Conservation (phyloP, 768 basidiomycete genomes). For the Calocera viscosa region DNA sequence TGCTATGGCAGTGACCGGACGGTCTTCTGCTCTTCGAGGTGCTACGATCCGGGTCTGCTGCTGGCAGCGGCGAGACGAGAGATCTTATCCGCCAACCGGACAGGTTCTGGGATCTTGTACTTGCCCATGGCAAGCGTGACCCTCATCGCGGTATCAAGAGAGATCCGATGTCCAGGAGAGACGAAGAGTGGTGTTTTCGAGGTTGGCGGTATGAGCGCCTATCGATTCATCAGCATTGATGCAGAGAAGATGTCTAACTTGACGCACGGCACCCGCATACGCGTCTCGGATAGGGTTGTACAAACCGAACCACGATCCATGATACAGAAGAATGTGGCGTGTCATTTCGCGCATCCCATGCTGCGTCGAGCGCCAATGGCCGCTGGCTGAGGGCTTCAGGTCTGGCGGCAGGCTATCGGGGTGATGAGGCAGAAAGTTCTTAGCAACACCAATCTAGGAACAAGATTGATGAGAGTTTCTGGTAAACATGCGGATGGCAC, state of each 20-base stretch:
- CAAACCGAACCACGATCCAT: slow-evolving; percentile 14
- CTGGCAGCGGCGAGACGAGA: slow-evolving; percentile 6
- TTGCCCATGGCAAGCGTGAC: slow-evolving; percentile 15
- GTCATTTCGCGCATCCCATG: slow-evolving; percentile 13
- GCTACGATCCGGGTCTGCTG: not conserved
- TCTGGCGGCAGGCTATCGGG: not conserved
- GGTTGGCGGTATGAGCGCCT: not conserved
- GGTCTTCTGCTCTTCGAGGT: too few relatives aligned
- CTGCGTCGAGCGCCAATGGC: slow-evolving; percentile 11
- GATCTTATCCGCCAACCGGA: slow-evolving; percentile 21
- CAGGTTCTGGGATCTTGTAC: slow-evolving; percentile 22
- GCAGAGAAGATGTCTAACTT: not conserved
- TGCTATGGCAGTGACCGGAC: too few relatives aligned
- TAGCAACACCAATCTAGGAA: slow-evolving; percentile 13
- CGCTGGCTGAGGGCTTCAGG: not conserved
- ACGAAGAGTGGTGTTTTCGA: slow-evolving; percentile 22
- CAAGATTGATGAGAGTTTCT: not conserved
- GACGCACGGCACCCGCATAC: slow-evolving; percentile 15
- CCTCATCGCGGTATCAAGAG: slow-evolving; percentile 15
- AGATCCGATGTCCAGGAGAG: slow-evolving; percentile 20
- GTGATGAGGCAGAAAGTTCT: slow-evolving; percentile 14
- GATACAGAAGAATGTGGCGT: slow-evolving; percentile 1
- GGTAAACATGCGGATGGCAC: not conserved
- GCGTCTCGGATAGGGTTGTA: not conserved
- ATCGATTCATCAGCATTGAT: not conserved